A percentile compares a stretch with the other conserved stretches of the same genome.
Conservation (phyloP, 371 early-diverging fungal species). For the Funneliformis caledonium region DNA sequence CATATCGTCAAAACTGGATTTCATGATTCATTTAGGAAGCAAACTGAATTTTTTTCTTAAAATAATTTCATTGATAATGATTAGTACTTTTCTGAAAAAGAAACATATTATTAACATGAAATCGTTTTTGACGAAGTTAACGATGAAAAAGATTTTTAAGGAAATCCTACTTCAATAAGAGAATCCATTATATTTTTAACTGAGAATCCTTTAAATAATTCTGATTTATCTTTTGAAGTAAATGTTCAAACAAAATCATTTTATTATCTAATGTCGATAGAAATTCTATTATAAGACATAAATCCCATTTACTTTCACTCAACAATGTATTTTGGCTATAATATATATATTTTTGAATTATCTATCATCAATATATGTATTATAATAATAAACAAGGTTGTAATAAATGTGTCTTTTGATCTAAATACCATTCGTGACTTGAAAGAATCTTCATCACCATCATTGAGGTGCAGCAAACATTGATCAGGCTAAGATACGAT, state of each 20-base stretch:
- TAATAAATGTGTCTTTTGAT: too few relatives aligned
- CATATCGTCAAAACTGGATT: background rate
- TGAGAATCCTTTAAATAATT: background rate
- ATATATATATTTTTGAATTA: background rate
- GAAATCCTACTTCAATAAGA: background rate
- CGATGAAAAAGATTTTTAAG: background rate
- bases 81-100: background rate
- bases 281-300: background rate
- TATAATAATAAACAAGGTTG: too few relatives aligned
- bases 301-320: background rate
- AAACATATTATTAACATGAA: background rate
- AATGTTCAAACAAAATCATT: slow-evolving; percentile 19
- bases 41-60: background rate
- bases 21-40: background rate
- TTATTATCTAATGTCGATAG: background rate
- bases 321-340: slow-evolving; percentile 17
- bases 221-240: slow-evolving; percentile 36
- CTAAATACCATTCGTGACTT: too few relatives aligned
- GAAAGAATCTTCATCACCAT: too few relatives aligned
- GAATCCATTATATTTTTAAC: background rate
- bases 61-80: background rate
- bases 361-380: too few relatives aligned
- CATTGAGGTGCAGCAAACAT: too few relatives aligned
- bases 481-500: too few relatives aligned
- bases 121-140: background rate